Percentiles rank a stretch among this genome's conserved stretches.
Evolutionary conservation across 352 stramenopile genomes (phyloP).

Genomic region (Phytopythium oedochilum): DNA sequence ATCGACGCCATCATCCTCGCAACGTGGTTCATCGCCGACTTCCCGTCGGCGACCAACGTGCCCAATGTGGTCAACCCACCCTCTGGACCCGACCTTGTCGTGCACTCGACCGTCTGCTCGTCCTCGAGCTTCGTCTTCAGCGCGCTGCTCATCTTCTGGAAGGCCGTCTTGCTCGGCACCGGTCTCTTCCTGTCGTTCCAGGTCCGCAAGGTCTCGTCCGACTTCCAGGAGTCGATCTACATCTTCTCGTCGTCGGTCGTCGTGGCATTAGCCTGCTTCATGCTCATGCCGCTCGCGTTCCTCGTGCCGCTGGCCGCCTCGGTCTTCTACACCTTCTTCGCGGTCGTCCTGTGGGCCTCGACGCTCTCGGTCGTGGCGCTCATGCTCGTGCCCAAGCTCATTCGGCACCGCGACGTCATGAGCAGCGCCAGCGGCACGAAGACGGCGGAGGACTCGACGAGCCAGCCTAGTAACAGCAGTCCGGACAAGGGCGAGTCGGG

Average conservation of each 20-base stretch:
- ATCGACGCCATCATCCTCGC: constrained; percentile 10
- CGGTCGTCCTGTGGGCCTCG: neutral
- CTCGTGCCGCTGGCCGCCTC: constrained; percentile 11
- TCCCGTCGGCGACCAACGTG: constrained; percentile 6
- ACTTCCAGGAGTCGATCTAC: constrained; percentile 29
- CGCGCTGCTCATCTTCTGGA: constrained; percentile 18
- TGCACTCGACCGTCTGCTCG: neutral
- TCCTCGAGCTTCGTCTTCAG: constrained; percentile 19
- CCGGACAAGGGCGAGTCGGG: too few relatives aligned
- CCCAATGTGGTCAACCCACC: neutral
- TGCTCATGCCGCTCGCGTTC: constrained; percentile 20
- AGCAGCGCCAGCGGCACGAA: too few relatives aligned
- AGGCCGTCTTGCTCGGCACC: constrained; percentile 15
- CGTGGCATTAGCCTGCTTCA: constrained; percentile 14
- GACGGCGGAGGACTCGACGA: neutral
- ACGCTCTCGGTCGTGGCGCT: constrained; percentile 6
- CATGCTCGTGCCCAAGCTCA: constrained; percentile 9
- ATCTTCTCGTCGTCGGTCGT: constrained; percentile 22
- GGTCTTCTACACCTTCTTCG: constrained; percentile 12
- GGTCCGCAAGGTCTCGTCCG: constrained; percentile 19
- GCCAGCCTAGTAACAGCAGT: too few relatives aligned
- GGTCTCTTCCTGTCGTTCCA: constrained; percentile 22
- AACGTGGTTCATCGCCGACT: constrained; percentile 7
- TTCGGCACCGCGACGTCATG: neutral
- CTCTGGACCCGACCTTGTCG: neutral